Percentiles rank a stretch among this genome's conserved stretches.
Evolutionary conservation across 164 flowering plant species (phyloP).

Genomic region (Houttuynia cordata): DNA sequence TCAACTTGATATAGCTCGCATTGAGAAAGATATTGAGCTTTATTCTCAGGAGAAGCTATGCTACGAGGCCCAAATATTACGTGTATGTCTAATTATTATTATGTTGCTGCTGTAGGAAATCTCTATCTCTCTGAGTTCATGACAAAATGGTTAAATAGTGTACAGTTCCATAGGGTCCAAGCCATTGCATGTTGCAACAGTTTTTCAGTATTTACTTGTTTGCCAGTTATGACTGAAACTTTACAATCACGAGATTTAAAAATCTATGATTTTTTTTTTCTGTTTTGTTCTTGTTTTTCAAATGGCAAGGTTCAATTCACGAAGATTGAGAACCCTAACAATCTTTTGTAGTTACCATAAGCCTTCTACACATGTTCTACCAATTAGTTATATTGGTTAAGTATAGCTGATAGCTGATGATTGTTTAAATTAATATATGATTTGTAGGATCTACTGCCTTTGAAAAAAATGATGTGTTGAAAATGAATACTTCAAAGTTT

Average conservation of each 20-base stretch:
- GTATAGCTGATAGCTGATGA: not conserved
- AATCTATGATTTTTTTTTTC: no score
- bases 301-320: not conserved
- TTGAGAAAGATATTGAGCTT: constrained; percentile 76
- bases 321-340: not conserved
- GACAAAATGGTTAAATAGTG: no score
- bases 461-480: no score
- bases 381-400: not conserved
- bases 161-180: no score
- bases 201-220: no score
- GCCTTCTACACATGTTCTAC: not conserved
- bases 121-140: no score
- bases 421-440: no score
- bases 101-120: not conserved
- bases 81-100: constrained; percentile 32
- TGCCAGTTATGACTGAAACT: no score
- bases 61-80: constrained; percentile 86
- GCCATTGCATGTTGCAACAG: no score
- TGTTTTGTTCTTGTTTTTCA: no score
- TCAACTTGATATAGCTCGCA: constrained; percentile 55
- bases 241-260: no score
- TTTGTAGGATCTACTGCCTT: not conserved
- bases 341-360: not conserved
- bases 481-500: no score
- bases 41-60: constrained; percentile 81